phyloP scores from a whole-genome alignment of 2,329 filamentous ascomycete genomes.

The Incumbomyces delicatus region DNA sequence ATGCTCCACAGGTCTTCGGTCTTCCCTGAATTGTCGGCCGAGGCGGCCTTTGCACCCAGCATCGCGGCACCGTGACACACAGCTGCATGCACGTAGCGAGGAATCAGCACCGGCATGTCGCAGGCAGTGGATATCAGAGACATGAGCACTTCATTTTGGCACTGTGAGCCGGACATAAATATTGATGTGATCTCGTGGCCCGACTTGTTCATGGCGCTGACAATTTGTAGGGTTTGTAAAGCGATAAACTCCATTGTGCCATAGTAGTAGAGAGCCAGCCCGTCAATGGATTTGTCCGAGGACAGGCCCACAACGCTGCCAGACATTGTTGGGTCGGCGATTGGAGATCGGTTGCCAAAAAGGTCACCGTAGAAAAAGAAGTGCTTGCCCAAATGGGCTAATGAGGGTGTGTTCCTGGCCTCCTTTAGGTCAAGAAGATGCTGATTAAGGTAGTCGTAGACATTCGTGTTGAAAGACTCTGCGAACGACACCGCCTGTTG shows the following conservation, averaged over 20 bases:
- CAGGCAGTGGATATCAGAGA: constrained; percentile 82
- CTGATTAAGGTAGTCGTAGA: constrained; percentile 90
- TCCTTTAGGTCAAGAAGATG: constrained; percentile 70
- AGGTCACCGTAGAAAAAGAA: constrained; percentile 98
- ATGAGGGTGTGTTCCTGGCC: constrained; percentile 58
- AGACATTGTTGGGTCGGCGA: constrained; percentile 88
- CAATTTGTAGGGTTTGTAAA: constrained; percentile 89
- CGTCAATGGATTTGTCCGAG: constrained; percentile 76
- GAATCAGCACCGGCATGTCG: constrained; percentile 85
- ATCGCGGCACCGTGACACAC: constrained; percentile 98
- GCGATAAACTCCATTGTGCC: constrained; percentile 97
- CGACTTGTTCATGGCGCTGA: constrained; percentile 83
- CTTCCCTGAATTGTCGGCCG: constrained; percentile 62
- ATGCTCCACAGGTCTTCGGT: constrained; percentile 89
- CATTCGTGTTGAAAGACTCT: constrained; percentile 72
- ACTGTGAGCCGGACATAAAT: constrained; percentile 98
- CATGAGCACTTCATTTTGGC: constrained; percentile 91
- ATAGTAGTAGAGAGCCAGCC: constrained; percentile 86
- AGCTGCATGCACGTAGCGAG: constrained; percentile 85
- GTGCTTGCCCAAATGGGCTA: constrained; percentile 81
- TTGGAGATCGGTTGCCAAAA: constrained; percentile 89
- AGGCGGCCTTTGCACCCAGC: constrained; percentile 95
- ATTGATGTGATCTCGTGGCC: constrained; percentile 84
- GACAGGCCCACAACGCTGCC: constrained; percentile 79
- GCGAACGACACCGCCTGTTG: constrained; percentile 69